Conservation (phyloP, 345 rosid genomes). For the Pistacia integerrima region DNA sequence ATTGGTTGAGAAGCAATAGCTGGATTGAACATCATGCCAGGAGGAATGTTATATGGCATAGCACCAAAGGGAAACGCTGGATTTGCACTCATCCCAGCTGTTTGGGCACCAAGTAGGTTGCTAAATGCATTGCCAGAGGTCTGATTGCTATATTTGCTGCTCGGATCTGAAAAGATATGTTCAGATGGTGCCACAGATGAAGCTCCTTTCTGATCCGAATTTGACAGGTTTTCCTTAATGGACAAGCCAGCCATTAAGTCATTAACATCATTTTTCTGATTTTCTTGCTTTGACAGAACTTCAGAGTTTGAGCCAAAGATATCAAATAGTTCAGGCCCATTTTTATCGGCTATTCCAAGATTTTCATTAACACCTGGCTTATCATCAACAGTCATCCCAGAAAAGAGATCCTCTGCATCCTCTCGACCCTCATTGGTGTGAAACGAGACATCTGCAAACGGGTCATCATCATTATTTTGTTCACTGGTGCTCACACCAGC, state of each 20-base stretch:
- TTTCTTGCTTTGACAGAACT: constrained; percentile 42
- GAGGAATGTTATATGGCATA: constrained; percentile 60
- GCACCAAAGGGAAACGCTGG: constrained; percentile 52
- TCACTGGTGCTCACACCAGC: constrained; percentile 36
- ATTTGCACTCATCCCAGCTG: constrained; percentile 44
- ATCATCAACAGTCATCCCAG: constrained; percentile 73
- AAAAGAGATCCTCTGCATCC: constrained; percentile 63
- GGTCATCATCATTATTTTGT: constrained; percentile 63
- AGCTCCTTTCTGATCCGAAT: constrained; percentile 40
- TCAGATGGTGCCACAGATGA: constrained; percentile 45
- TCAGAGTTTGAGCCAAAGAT: constrained; percentile 56
- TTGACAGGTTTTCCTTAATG: constrained; percentile 43
- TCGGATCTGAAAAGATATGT: constrained; percentile 43
- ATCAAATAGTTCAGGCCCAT: constrained; percentile 54
- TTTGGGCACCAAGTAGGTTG: constrained; percentile 52
- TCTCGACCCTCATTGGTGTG: constrained; percentile 50
- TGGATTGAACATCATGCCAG: constrained; percentile 67
- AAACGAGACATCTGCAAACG: constrained; percentile 89
- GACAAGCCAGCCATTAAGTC: constrained; percentile 80
- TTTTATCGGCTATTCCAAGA: constrained; percentile 28
- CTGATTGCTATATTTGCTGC: constrained; percentile 39
- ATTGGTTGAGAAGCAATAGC: constrained; percentile 63
- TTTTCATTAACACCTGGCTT: constrained; percentile 44
- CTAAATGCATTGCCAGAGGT: constrained; percentile 48
- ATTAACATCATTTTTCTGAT: constrained; percentile 38